Percentiles rank a stretch among this genome's conserved stretches.
These are phyloP conservation scores for Omphalotus guepiniiformis DNA, from an alignment of 768 basidiomycete species.

Conservation along the genomic window DNA sequence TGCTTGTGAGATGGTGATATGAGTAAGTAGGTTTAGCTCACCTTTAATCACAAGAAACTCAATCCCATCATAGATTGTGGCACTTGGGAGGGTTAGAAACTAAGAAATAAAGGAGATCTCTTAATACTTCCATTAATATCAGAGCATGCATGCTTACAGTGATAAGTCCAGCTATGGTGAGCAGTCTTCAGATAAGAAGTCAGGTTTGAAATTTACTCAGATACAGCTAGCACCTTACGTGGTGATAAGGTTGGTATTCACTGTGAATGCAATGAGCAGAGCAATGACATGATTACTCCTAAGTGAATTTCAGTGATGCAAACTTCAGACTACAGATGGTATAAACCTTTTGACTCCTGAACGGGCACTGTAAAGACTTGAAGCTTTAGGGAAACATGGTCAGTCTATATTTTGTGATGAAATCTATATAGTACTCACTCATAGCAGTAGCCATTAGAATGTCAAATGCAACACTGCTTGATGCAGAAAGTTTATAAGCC, in stretches of 20 bases:
- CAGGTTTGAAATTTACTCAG: neutral
- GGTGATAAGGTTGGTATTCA: constrained; percentile 8
- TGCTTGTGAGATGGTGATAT: too few species aligned
- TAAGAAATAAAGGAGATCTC: neutral
- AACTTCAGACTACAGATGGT: neutral
- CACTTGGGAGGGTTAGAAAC: constrained; percentile 7
- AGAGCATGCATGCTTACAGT: neutral
- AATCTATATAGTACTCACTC: too few species aligned
- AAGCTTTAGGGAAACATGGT: too few species aligned
- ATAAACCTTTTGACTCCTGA: neutral
- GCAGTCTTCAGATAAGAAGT: neutral
- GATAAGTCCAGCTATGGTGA: neutral
- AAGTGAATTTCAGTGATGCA: neutral
- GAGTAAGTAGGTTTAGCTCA: neutral
- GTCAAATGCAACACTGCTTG: too few species aligned
- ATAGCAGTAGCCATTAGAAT: too few species aligned
- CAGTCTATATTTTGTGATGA: too few species aligned
- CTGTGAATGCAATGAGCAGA: constrained; percentile 7
- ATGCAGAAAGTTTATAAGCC: too few species aligned
- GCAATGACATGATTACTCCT: constrained; percentile 8
- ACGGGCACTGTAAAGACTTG: too few species aligned
- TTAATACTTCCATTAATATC: neutral
- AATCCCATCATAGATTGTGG: constrained; percentile 6
- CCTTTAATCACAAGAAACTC: constrained; percentile 6
- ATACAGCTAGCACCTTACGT: neutral